A percentile compares a stretch with the other conserved stretches of the same genome.
phyloP scores from a whole-genome alignment of 2,329 filamentous ascomycete species.

The Fulvia fulva region DNA sequence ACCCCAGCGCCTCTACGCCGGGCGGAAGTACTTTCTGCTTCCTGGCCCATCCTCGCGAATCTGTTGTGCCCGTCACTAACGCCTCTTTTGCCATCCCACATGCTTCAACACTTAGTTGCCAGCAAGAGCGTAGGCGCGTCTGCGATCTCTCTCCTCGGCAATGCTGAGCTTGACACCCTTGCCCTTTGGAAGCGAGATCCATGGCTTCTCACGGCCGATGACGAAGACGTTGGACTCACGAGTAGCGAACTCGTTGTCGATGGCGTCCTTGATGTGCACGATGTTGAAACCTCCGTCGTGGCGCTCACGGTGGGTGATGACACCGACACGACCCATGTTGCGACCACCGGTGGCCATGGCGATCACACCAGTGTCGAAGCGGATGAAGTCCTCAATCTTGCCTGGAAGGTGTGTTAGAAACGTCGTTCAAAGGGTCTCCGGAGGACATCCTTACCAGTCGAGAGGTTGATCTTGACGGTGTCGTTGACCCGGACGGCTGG shows the following conservation, averaged over 20 bases:
- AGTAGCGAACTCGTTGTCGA: conserved; percentile 99
- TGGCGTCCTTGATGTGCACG: conserved; percentile 93
- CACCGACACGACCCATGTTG: conserved; percentile 99
- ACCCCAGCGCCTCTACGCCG: not conserved
- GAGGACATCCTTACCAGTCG: conserved; percentile 60
- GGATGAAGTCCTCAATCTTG: conserved; percentile 97
- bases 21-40: not conserved
- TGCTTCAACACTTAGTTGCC: conserved; percentile 18
- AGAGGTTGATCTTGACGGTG: conserved; percentile 97
- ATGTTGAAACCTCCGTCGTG: conserved; percentile 99
- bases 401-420: conserved; percentile 20
- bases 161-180: conserved; percentile 99
- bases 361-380: conserved; percentile 97
- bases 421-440: not conserved
- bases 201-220: conserved; percentile 97
- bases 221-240: conserved; percentile 99
- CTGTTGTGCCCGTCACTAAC: not conserved
- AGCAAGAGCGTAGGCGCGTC: conserved; percentile 66
- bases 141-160: conserved; percentile 97
- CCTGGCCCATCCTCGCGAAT: not conserved
- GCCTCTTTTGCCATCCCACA: conserved; percentile 11
- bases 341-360: conserved; percentile 99
- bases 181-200: conserved; percentile 99
- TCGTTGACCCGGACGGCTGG: conserved; percentile 99
- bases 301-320: conserved; percentile 99